Evolutionary conservation across 805 yeast species (phyloP).

Genomic region (Metschnikowia henanensis): DNA sequence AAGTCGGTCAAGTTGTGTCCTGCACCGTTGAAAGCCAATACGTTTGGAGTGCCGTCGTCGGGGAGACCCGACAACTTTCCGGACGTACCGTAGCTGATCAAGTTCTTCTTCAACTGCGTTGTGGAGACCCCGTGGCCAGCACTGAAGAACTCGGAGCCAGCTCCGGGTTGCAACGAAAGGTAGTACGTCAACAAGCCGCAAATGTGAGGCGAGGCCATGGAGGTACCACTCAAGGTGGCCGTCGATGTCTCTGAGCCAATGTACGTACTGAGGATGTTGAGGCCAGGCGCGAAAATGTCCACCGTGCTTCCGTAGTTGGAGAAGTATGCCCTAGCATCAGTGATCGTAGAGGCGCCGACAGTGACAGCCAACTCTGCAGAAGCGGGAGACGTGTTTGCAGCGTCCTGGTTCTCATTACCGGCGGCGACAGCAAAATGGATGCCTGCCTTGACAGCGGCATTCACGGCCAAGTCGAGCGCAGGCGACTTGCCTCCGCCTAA

Average conservation of each 20-base stretch:
- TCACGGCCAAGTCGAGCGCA: conserved; percentile 56
- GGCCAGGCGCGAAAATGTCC: conserved; percentile 56
- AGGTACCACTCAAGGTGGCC: conserved; percentile 89
- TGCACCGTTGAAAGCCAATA: conserved; percentile 78
- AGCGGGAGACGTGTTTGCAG: conserved; percentile 61
- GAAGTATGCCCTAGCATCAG: conserved; percentile 49
- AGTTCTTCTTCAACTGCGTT: conserved; percentile 71
- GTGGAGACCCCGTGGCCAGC: conserved; percentile 61
- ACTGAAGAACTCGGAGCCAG: conserved; percentile 60
- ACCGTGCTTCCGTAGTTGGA: conserved; percentile 56
- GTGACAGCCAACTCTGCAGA: conserved; percentile 55
- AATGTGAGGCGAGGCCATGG: conserved; percentile 98
- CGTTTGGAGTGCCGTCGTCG: conserved; percentile 69
- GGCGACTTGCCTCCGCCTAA: conserved; percentile 59
- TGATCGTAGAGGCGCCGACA: conserved; percentile 48
- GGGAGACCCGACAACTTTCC: conserved; percentile 61
- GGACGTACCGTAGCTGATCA: conserved; percentile 67
- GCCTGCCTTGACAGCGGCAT: conserved; percentile 58
- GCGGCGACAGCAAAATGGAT: conserved; percentile 63
- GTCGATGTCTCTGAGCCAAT: conserved; percentile 76
- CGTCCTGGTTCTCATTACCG: conserved; percentile 61
- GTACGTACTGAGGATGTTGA: conserved; percentile 58
- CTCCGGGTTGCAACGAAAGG: conserved; percentile 79
- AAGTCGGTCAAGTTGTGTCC: conserved; percentile 68
- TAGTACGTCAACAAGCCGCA: conserved; percentile 90